Evolutionary conservation across 768 basidiomycete genomes (phyloP), one percentile per base, ranked within the genome.

Genomic region (Lactifluus subvellereus): DNA sequence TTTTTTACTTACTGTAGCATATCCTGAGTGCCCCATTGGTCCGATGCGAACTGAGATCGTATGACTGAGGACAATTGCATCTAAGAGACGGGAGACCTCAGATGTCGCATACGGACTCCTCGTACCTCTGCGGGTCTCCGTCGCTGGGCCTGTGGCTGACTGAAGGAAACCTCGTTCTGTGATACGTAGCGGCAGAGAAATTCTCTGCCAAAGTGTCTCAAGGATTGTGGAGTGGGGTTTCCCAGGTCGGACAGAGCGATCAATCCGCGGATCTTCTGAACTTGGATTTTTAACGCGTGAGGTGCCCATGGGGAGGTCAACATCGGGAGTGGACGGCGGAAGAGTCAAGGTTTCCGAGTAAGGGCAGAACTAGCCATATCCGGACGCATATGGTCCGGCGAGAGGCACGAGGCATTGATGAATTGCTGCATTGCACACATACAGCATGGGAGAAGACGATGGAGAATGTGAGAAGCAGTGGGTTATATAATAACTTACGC

Each of bases 1-100:
- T 27, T 22, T 27, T 27, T 55, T 30, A 14, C 20, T 51, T 51
- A 56, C 33, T 35, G 47, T 54, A 40, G 57, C 57, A 60, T 64
- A 56, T 55, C 22, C 43, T 55, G n/a, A 50, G 32, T 16, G 22
- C 57, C 13, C 30, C 7, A 20, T 48, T 43, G 27, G 35, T 57
- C 27, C 18, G 4, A 45, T 60, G n/a, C 35, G 18, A 32, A 22
- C 22, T 20, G 37, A 59, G 18, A 53, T 45, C 27, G 37, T 42
- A 45, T 27, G 16, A 54, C 16, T 47, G 50, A 27, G 22, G 11
- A 4, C 38, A 18, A 13, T 30, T 47, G 32, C 43, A 20, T 9
- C 20, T 7, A n/a, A 47, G 20, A 37, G 4, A 20, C 37, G 7
- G 10, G 35, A 6, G 14, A 10, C 37, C 18, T 35, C n/a, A n/a